Conservation (phyloP, 495 filamentous ascomycete species). For the Baudoinia panamericana region DNA sequence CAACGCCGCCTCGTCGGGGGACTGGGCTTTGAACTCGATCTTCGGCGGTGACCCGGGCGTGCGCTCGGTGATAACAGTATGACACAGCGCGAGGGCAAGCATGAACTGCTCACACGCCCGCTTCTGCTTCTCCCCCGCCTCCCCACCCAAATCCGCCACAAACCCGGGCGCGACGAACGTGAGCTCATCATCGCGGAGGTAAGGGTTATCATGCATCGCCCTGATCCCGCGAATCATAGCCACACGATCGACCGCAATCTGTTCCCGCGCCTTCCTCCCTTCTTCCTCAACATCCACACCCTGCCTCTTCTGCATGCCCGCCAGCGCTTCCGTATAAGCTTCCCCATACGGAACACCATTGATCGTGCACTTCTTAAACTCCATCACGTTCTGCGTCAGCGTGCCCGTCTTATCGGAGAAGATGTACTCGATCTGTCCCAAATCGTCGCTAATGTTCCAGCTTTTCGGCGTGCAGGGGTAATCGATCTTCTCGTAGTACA, state of each 20-base stretch:
- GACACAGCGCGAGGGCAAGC: slow-evolving; percentile 86
- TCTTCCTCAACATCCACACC: slow-evolving; percentile 78
- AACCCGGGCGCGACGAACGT: slow-evolving; percentile 90
- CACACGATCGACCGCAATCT: slow-evolving; percentile 65
- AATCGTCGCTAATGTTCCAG: slow-evolving; percentile 98
- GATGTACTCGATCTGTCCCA: slow-evolving; percentile 98
- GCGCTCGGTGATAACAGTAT: slow-evolving; percentile 88
- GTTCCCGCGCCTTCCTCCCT: slow-evolving; percentile 52
- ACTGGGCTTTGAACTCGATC: slow-evolving; percentile 94
- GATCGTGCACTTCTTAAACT: slow-evolving; percentile 95
- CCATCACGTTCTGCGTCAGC: slow-evolving; percentile 98
- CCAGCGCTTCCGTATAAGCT: slow-evolving; percentile 91
- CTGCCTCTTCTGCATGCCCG: slow-evolving; percentile 83
- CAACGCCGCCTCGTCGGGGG: slow-evolving; percentile 90
- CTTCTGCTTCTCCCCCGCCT: slow-evolving; percentile 63
- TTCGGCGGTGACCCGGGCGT: slow-evolving; percentile 76
- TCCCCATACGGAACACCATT: slow-evolving; percentile 93
- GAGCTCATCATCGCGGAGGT: slow-evolving; percentile 73
- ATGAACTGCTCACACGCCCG: slow-evolving; percentile 78
- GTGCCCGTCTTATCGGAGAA: slow-evolving; percentile 99
- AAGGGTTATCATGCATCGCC: slow-evolving; percentile 75
- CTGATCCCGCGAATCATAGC: slow-evolving; percentile 61
- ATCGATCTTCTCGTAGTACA: slow-evolving; percentile 93
- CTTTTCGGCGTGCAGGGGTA: slow-evolving; percentile 93
- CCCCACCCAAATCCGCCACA: slow-evolving; percentile 64